Conservation (phyloP, 306 rosid genomes). For the Quercus agrifolia region DNA sequence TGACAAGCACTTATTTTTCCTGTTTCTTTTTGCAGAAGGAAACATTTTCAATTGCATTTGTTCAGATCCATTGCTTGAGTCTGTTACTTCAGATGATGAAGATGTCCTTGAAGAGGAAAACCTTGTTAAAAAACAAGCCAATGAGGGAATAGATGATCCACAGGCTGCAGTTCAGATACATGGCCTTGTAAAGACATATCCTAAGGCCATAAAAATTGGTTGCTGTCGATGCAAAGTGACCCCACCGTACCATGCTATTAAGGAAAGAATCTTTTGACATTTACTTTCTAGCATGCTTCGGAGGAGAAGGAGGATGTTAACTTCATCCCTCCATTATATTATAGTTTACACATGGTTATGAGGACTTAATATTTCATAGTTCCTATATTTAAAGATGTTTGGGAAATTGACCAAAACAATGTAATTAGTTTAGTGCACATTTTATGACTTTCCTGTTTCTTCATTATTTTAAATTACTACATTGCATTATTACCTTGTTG, state of each 20-base stretch:
- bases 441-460: too few relatives aligned
- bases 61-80: constrained; percentile 46
- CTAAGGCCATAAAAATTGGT: constrained; percentile 47
- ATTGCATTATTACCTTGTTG: too few relatives aligned
- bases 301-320: too few relatives aligned
- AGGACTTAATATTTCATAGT: too few relatives aligned
- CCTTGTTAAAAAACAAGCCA: constrained; percentile 46
- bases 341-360: too few relatives aligned
- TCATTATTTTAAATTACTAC: too few relatives aligned
- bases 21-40: constrained; percentile 51
- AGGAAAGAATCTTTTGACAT: constrained; percentile 44
- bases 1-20: constrained; percentile 10
- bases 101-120: constrained; percentile 86
- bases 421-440: too few relatives aligned
- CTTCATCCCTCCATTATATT: too few relatives aligned
- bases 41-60: constrained; percentile 62
- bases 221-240: constrained; percentile 54
- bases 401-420: too few relatives aligned
- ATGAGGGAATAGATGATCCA: constrained; percentile 37
- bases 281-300: not conserved
- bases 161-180: constrained; percentile 77
- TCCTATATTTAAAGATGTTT: too few relatives aligned
- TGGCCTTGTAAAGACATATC: constrained; percentile 78
- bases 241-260: constrained; percentile 59
- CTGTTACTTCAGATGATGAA: constrained; percentile 58